Evolutionary conservation across 495 filamentous ascomycete genomes (phyloP), one percentile per base, ranked within the genome.

Genomic region (Aspergillus panamensis): DNA sequence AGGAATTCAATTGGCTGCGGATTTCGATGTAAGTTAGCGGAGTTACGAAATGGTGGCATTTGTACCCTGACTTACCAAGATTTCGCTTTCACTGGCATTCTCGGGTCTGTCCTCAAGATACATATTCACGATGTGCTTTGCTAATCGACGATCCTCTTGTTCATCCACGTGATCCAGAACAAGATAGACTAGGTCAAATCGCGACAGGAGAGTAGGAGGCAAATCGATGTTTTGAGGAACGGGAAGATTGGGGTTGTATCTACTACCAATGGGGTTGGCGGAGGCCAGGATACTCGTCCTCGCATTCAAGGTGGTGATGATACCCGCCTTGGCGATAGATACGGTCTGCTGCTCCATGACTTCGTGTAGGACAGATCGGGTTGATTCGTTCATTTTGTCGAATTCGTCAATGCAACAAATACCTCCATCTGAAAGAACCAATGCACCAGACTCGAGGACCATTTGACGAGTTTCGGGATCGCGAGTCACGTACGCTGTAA

Each of bases 311-410:
- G 94, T 97, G 3, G 94, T 98, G 73, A 98, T 98, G 74, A 98
- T 98, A 65, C 94, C 94, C 1, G 94, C 94, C 78, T 98, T 98
- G 57, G 94, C 94, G 58, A 98, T 95, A 1, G 95, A 97, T 12
- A 98, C 93, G 1, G 94, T 98, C 77, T 98, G 94, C 73, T 98
- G 94, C 68, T 98, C 94, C 94, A 98, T 98, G 16, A 98, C 94
- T 84, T 98, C 94, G 80, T 98, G 94, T 33, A 98, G 81, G 9
- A 97, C 94, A 3, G 92, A 96, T 33, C 94, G 87, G 0, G 95
- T 97, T 21, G 92, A 84, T 54, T 98, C 94, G 52, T 88, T 92
- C 94, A 98, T 98, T 73, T 98, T 98, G 78, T 98, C 94, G 63
- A 98, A 98, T 71, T 98, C 94, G 64, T 98, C 94, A 70, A 98